phyloP scores from a whole-genome alignment of 2,329 filamentous ascomycete genomes.

The Talaromyces islandicus region DNA sequence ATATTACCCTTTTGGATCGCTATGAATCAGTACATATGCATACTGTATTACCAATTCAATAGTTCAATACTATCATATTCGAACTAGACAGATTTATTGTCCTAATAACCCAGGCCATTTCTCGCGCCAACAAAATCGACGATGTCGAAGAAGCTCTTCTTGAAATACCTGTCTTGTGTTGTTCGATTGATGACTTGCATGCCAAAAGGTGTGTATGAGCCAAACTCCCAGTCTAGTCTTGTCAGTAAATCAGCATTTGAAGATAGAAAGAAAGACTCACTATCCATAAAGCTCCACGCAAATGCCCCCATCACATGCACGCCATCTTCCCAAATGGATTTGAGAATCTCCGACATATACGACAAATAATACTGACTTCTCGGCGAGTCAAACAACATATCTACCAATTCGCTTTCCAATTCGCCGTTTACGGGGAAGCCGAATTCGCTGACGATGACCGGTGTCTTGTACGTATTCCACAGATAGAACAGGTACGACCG shows the following conservation, averaged over 20 bases:
- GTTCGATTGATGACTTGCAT: conserved; percentile 53
- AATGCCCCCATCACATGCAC: conserved; percentile 51
- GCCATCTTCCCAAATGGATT: conserved; percentile 51
- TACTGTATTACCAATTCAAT: not conserved
- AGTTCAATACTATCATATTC: not conserved
- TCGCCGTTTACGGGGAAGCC: conserved; percentile 52
- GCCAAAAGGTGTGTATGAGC: conserved; percentile 48
- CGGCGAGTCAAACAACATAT: conserved; percentile 50
- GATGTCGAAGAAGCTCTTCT: conserved; percentile 55
- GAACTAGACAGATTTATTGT: too few species aligned
- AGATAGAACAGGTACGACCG: conserved; percentile 52
- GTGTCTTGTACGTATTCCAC: conserved; percentile 52
- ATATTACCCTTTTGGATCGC: not conserved
- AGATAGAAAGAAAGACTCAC: not conserved
- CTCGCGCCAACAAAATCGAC: conserved; percentile 44
- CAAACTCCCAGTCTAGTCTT: conserved; percentile 48
- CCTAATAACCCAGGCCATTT: conserved; percentile 2
- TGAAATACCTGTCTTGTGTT: conserved; percentile 46
- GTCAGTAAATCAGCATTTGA: not conserved
- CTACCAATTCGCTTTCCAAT: conserved; percentile 36
- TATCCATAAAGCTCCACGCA: conserved; percentile 50
- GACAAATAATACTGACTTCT: conserved; percentile 51
- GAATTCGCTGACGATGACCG: conserved; percentile 49
- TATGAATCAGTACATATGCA: not conserved
- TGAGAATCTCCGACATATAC: conserved; percentile 51